Evolutionary conservation across 1,284 basidiomycete genomes (phyloP), one percentile per base, ranked within the genome.

Genomic region (Trichosporon coremiiforme): DNA sequence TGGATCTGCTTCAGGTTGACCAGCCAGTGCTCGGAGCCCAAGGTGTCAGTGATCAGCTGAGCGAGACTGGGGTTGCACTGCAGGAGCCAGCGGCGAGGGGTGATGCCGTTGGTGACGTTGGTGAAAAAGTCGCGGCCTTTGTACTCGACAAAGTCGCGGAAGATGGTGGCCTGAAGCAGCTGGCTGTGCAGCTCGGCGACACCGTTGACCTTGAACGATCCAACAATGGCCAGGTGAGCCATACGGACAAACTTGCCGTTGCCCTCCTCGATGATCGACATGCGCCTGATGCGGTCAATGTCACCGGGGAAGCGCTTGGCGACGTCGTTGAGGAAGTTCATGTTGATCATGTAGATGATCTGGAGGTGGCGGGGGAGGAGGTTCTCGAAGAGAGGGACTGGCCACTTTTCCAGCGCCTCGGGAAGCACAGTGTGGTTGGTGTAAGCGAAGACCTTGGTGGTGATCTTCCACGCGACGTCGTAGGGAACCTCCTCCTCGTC

Each of bases 231-330:
- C 29, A 84, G 76, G 69, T 79, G 74, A 41, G 93, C 93, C 94
- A 95, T 96, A 75, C 94, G 88, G 69, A 96, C 87, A 77, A 92
- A 88, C 83, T 95, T 89, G 20, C 92, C 92, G 71, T 87, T 83
- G 20, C 91, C 91, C 88, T 95, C 92, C 84, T 96, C 91, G 75
- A 97, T 95, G 77, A 97, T 85, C 2, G 90, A 92, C 93, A 97
- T 95, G 69, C 93, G 87, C 31, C 86, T 86, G 63, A 96, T 86
- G 71, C 88, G 87, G 2, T 93, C 93, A 55, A 88, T 86, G 78
- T 95, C 93, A 1, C 89, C 90, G 1, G 95, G 95, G 88, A 90
- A 97, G 83, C 90, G 89, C 84, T 89, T 90, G 82, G 94, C 93
- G 36, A 97, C 94, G 41, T 90, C 81, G 88, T 91, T 75, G 29